phyloP scores from a whole-genome alignment of 148 eudicot genomes.

The Rhododendron henanense region DNA sequence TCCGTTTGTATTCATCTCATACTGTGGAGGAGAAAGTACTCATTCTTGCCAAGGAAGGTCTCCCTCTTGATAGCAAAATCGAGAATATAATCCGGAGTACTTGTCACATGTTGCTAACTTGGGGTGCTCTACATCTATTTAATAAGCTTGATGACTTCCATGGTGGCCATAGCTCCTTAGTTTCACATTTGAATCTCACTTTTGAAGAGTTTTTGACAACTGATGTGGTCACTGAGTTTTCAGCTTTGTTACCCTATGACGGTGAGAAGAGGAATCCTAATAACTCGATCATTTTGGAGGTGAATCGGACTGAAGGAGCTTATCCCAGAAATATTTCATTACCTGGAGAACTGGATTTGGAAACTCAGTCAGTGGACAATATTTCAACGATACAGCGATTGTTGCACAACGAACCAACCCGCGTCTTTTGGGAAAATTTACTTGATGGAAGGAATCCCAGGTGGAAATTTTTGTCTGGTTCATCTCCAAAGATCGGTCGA shows the following conservation, averaged over 20 bases:
- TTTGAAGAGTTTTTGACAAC: constrained; percentile 29
- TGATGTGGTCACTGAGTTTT: constrained; percentile 49
- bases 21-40: constrained; percentile 75
- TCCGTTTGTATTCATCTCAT: constrained; percentile 57
- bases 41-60: constrained; percentile 55
- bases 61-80: constrained; percentile 35
- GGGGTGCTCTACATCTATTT: constrained; percentile 69
- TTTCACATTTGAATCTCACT: constrained; percentile 21
- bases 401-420: constrained; percentile 12
- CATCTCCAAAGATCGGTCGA: constrained; percentile 11
- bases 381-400: constrained; percentile 4
- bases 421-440: constrained; percentile 32
- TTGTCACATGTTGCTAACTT: constrained; percentile 54
- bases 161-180: constrained; percentile 2
- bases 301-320: constrained; percentile 21
- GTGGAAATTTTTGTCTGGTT: constrained; percentile 24
- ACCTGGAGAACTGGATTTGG: constrained; percentile 32
- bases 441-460: constrained; percentile 27
- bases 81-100: constrained; percentile 26
- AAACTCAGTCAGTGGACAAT: constrained; percentile 3
- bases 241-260: constrained; percentile 27
- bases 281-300: constrained; percentile 16
- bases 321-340: constrained; percentile 19
- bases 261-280: constrained; percentile 1
- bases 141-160: constrained; percentile 55